Percentiles rank a stretch among this genome's conserved stretches.
Conservation (phyloP, 129 eudicot species). For the Artemisia tridentata region DNA sequence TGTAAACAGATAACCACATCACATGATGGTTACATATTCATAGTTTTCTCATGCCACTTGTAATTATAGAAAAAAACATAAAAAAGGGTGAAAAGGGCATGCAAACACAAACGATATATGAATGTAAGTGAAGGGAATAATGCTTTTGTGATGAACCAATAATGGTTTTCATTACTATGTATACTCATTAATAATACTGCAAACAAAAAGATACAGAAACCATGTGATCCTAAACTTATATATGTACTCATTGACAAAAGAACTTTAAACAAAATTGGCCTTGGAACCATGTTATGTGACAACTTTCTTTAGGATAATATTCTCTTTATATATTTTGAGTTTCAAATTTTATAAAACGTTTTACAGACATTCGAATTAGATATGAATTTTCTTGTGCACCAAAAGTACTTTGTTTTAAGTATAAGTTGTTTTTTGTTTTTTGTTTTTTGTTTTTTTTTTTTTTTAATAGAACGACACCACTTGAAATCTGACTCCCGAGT, state of each 20-base stretch:
- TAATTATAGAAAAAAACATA: slow-evolving; percentile 5
- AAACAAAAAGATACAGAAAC: slow-evolving; percentile 7
- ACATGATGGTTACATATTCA: not conserved
- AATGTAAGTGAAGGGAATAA: not conserved
- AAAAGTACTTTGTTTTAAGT: too few species aligned
- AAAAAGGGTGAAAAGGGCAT: not conserved
- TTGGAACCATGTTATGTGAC: not conserved
- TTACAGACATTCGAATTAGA: not conserved
- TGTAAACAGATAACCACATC: not conserved
- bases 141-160: not conserved
- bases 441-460: too few species aligned
- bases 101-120: slow-evolving; percentile 2
- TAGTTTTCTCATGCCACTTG: not conserved
- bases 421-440: too few species aligned
- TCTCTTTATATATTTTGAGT: not conserved
- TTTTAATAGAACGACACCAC: too few species aligned
- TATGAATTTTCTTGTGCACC: too few species aligned
- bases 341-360: not conserved
- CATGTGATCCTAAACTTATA: slow-evolving; percentile 14
- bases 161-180: slow-evolving; percentile 6
- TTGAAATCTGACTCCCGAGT: too few species aligned
- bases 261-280: not conserved
- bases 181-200: not conserved
- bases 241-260: slow-evolving; percentile 4
- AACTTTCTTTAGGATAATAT: slow-evolving; percentile 4